Conservation (phyloP, 495 filamentous ascomycete genomes). For the Lineolata rhizophorae region DNA sequence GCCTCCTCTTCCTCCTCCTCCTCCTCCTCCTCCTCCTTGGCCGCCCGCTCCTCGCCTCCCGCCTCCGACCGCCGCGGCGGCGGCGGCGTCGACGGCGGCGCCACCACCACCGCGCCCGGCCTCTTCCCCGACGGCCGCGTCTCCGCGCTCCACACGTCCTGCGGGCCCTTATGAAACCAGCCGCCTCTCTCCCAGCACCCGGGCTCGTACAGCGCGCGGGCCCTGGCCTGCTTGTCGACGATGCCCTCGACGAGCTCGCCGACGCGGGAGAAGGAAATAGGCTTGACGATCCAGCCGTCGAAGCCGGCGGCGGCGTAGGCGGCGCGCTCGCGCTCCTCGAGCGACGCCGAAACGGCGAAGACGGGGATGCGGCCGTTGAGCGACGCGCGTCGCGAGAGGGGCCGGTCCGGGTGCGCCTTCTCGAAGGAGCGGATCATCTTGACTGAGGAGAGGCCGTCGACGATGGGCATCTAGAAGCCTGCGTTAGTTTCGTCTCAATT, state of each 20-base stretch:
- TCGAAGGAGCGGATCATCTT: conserved; percentile 64
- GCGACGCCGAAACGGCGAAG: conserved; percentile 75
- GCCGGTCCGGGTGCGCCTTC: conserved; percentile 13
- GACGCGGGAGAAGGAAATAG: conserved; percentile 17
- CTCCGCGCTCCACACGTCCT: too few species aligned
- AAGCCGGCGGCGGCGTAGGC: conserved; percentile 67
- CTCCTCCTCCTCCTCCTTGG: too few species aligned
- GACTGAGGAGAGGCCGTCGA: conserved; percentile 66
- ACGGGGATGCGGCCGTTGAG: conserved; percentile 46
- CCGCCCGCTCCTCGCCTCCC: too few species aligned
- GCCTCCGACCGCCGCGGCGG: too few species aligned
- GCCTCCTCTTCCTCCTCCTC: too few species aligned
- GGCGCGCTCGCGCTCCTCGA: conserved; percentile 45
- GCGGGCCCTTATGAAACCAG: too few species aligned
- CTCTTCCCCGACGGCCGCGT: too few species aligned
- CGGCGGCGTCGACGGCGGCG: too few species aligned
- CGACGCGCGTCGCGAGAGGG: conserved; percentile 25
- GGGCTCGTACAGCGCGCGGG: conserved; percentile 12
- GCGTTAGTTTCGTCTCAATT: conserved; percentile 4
- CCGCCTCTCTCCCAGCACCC: conserved; percentile 20
- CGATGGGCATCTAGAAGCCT: conserved; percentile 61
- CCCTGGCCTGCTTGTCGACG: conserved; percentile 11
- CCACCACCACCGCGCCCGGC: too few species aligned
- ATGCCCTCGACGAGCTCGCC: conserved; percentile 19
- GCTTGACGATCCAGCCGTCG: conserved; percentile 60